Evolutionary conservation across 495 filamentous ascomycete genomes (phyloP).

Genomic region (Stereocaulon alpinum): DNA sequence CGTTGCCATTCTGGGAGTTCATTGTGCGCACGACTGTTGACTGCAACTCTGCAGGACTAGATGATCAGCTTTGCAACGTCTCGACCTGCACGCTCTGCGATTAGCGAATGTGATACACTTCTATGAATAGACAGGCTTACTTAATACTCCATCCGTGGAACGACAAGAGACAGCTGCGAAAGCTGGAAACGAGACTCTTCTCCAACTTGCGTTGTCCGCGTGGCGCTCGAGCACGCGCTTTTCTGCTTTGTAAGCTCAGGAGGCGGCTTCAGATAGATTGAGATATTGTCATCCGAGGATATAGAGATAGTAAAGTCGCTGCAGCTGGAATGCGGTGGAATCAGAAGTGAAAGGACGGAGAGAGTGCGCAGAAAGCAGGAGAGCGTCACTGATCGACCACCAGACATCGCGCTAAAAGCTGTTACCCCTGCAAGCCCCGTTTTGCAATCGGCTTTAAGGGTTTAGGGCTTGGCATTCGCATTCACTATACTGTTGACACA

Average conservation of each 20-base stretch:
- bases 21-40: conserved; percentile 10
- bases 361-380: conserved; percentile 2
- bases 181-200: background rate
- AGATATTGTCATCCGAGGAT: background rate
- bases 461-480: background rate
- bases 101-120: background rate
- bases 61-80: background rate
- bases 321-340: background rate
- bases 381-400: background rate
- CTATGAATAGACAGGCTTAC: background rate
- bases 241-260: background rate
- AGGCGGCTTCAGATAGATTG: background rate
- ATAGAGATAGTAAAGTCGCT: background rate
- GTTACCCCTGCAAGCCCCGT: background rate
- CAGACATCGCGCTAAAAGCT: conserved; percentile 3
- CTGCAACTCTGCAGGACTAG: background rate
- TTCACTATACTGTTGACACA: background rate
- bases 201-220: background rate
- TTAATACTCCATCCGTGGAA: background rate
- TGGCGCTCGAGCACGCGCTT: background rate
- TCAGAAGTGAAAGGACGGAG: background rate
- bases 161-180: background rate
- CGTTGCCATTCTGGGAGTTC: conserved; percentile 22
- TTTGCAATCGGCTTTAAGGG: background rate
- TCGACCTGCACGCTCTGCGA: background rate